phyloP scores from a whole-genome alignment of 805 yeast species.

The Candida xiaguanensis region DNA sequence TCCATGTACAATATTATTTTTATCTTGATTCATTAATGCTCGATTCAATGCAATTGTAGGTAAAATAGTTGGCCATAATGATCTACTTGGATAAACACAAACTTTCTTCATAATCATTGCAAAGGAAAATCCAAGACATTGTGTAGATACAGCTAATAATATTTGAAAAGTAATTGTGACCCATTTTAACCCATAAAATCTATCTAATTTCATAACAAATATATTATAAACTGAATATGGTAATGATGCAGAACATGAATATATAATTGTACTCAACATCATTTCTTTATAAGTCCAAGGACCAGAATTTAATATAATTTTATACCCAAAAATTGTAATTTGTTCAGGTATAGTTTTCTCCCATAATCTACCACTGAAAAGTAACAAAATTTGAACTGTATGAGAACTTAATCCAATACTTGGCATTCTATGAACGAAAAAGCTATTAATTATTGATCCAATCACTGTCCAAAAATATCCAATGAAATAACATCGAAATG shows the following conservation, averaged over 20 bases:
- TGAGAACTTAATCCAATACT: constrained; percentile 30
- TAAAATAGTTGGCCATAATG: constrained; percentile 43
- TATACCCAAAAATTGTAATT: constrained; percentile 20
- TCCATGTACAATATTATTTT: constrained; percentile 20
- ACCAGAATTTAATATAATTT: constrained; percentile 35
- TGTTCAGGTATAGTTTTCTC: constrained; percentile 28
- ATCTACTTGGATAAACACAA: constrained; percentile 39
- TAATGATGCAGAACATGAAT: constrained; percentile 39
- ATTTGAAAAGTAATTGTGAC: constrained; percentile 51
- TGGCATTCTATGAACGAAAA: constrained; percentile 41
- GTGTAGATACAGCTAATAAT: constrained; percentile 50
- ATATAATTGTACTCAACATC: constrained; percentile 43
- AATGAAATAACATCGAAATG: constrained; percentile 37
- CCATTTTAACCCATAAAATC: constrained; percentile 42
- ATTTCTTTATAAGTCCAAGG: constrained; percentile 43
- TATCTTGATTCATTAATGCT: constrained; percentile 35
- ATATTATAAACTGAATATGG: constrained; percentile 42
- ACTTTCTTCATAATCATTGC: constrained; percentile 63
- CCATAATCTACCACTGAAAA: constrained; percentile 41
- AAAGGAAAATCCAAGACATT: constrained; percentile 63
- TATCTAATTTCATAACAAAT: constrained; percentile 40
- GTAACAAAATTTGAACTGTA: constrained; percentile 36
- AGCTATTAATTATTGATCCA: constrained; percentile 38
- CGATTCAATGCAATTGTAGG: constrained; percentile 42
- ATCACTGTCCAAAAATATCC: constrained; percentile 39